phyloP scores from a whole-genome alignment of 1,284 basidiomycete genomes.

The Ceratobasidium sp. region DNA sequence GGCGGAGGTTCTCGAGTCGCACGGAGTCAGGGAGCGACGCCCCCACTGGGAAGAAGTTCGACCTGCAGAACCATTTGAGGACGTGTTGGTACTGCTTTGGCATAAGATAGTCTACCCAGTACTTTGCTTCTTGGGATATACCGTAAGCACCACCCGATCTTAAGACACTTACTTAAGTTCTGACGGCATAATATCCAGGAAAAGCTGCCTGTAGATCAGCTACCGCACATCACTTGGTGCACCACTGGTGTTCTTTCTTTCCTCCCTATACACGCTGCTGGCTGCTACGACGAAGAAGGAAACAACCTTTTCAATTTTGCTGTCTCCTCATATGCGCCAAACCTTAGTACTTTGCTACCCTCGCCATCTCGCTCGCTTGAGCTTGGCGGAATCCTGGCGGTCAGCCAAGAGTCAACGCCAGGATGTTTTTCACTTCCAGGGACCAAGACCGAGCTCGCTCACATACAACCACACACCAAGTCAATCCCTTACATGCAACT shows the following conservation, averaged over 20 bases:
- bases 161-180: not conserved
- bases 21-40: not conserved
- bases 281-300: not conserved
- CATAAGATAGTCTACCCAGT: not conserved
- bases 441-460: not conserved
- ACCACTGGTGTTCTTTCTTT: not conserved
- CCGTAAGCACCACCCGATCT: not conserved
- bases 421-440: not conserved
- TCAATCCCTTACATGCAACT: not conserved
- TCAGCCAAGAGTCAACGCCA: not conserved
- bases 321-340: not conserved
- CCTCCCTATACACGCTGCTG: conserved; percentile 1
- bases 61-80: not conserved
- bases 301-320: not conserved
- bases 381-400: not conserved
- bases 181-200: not conserved
- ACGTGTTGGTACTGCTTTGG: not conserved
- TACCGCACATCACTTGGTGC: not conserved
- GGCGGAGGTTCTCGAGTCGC: not conserved
- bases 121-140: not conserved
- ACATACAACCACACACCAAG: not conserved
- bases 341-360: not conserved
- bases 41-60: not conserved
- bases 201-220: not conserved
- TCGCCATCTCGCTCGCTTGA: not conserved